Base-by-base conservation (phyloP, 192 early-diverging fungal species). In the Backusella liffmaniae region DNA sequence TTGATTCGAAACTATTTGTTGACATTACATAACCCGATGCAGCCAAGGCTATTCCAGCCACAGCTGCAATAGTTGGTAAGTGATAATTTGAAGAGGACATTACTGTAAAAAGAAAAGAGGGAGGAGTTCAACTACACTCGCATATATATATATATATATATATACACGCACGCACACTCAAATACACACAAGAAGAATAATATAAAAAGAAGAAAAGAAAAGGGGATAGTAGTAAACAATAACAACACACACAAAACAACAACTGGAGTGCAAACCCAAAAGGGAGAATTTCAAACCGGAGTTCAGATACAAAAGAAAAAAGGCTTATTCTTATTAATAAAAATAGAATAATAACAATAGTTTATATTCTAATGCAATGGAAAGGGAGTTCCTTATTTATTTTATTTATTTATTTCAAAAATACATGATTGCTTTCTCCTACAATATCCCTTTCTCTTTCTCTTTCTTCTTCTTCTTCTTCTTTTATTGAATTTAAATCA, bases 31-130 rank as follows among this genome's bases (percentile, higher is more conserved):
- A 74, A 35, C 72, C 69, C 37, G 77, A 71, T 42, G 82, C 82
- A 72, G 76, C 76, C 67, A 83, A 69, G 41, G 78, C 82, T 29
- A 83, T 76, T 29, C 78, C 78, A 49, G 78, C 78, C 56, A 83
- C 73, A 35, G 78, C 77, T 35, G 82, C 82, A 37, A 79, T 76
- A 6, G 77, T 69, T 30, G 82, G 78, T 30, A 83, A 34, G 36
- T 79, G 82, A 69, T 83, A 83, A 65, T 79, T 83, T 34, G 75
- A 77, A 41, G 67, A 69, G 7, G 35, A 41, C 34, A 67, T 67
- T 69, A 34, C 35, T 37, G 35, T 39, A 10, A 69, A 34, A 41
- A 69, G 51, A 66, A 34, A 46, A 35, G 30, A 46, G 35, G 8
- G 18, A 18, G 66, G 72, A 21, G 53, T 34, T 37, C 34, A 73